Base-by-base conservation (phyloP, 1,139 yeast genomes). In the Meyerozyma sp. region DNA sequence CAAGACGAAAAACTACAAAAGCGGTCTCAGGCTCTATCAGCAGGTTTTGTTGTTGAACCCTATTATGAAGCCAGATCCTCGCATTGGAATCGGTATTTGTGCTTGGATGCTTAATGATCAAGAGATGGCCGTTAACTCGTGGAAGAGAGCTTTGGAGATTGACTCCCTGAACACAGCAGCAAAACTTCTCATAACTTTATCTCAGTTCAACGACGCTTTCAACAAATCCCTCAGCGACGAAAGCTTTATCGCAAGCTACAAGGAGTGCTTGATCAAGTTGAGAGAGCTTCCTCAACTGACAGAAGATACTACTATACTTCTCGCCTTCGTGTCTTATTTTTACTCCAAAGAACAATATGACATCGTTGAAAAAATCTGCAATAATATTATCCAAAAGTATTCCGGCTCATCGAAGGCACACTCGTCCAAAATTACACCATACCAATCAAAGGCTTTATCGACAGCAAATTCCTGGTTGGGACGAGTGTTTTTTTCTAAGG, bases 61-160 rank as follows among this genome's bases (percentile, higher is more conserved):
- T 2, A 59, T 81, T 34, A 70, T 85, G 57, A 76, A 77, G 50
- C 98, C 98, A 1, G 98, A 93, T 63, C 95, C 98, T 18, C 75
- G 99, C 64, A 77, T 93, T 46, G 99, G 98, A 21, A 82, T 93
- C 51, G 99, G 98, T 36, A 70, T 93, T 54, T 91, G 98, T 63
- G 91, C 84, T 59, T 93, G 97, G 97, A 80, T 81, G 49, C 69
- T 93, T 47, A 84, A 84, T 44, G 96, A 89, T 59, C 78, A 79
- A 50, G 75, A 76, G 40, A 78, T 89, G 72, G 98, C 98, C 0
- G 59, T 77, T 8, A 70, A 70, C 40, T 83, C 98, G 0, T 94
- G 98, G 98, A 77, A 79, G 51, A 77, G 98, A 55, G 74, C 89
- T 1, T 66, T 83, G 38, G 87, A 84, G 57, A 65, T 91, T 42